phyloP scores from a whole-genome alignment of 805 yeast species.

The Starmerella khaoyaiensis region DNA sequence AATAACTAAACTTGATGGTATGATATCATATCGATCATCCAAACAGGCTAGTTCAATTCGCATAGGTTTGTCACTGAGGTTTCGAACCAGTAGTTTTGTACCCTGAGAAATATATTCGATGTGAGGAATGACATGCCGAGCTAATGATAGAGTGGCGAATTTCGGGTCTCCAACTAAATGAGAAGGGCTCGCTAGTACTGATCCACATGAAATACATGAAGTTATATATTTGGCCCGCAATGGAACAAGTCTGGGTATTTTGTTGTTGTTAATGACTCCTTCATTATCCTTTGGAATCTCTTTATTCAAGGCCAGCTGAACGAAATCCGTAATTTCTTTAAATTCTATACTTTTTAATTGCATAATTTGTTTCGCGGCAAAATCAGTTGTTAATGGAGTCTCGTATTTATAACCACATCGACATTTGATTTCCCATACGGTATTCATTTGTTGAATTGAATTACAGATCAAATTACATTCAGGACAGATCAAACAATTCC shows the following conservation, averaged over 20 bases:
- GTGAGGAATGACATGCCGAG: slow-evolving; percentile 22
- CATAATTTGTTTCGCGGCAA: no score
- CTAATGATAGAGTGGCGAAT: slow-evolving; percentile 21
- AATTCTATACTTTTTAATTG: no score
- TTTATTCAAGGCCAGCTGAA: no score
- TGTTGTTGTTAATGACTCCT: no score
- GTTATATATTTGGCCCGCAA: slow-evolving; percentile 24
- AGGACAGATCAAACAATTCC: slow-evolving; percentile 30
- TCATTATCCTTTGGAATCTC: no score
- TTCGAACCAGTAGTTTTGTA: slow-evolving; percentile 18
- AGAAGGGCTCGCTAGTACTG: slow-evolving; percentile 27
- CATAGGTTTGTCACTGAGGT: slow-evolving; percentile 12
- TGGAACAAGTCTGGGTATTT: slow-evolving; percentile 21
- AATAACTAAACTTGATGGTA: slow-evolving; percentile 14
- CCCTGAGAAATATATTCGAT: slow-evolving; percentile 7
- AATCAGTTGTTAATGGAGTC: slow-evolving; percentile 4
- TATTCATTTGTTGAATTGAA: no score
- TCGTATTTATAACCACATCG: slow-evolving; percentile 12
- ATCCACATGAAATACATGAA: slow-evolving; percentile 27
- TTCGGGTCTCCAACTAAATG: slow-evolving; percentile 18
- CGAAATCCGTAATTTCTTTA: no score
- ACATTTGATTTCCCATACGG: no score
- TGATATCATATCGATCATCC: slow-evolving; percentile 6
- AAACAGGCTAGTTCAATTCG: slow-evolving; percentile 13
- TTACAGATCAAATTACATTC: no score